Percentiles rank a stretch among this genome's conserved stretches.
phyloP scores from a whole-genome alignment of 2,329 filamentous ascomycete species.

The Neopestalotiopsis sp. region DNA sequence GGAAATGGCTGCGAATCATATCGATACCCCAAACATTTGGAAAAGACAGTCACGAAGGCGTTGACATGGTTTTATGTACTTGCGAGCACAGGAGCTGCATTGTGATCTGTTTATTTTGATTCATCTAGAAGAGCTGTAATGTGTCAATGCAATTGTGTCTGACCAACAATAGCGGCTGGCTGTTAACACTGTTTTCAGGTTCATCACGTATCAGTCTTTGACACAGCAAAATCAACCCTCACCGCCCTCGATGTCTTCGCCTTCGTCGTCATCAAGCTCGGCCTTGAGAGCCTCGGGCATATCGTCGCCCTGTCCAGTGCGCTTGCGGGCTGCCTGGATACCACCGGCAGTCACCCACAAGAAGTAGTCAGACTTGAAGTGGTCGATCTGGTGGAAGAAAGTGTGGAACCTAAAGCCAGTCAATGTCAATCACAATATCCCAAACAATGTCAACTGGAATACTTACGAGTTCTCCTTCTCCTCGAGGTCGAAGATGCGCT shows the following conservation, averaged over 20 bases:
- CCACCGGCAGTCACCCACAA: conserved; percentile 76
- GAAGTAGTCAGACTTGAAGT: conserved; percentile 74
- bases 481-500: conserved; percentile 88
- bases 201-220: too few species aligned
- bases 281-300: conserved; percentile 46
- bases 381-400: conserved; percentile 82
- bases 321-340: conserved; percentile 62
- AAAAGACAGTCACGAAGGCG: not conserved
- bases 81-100: too few species aligned
- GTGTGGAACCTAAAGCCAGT: conserved; percentile 66
- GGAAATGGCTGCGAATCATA: not conserved
- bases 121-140: not conserved
- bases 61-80: not conserved
- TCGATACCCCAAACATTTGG: not conserved
- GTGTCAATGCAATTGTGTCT: not conserved
- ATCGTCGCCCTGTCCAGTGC: conserved; percentile 46
- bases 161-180: not conserved
- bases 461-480: conserved; percentile 85
- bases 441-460: conserved; percentile 6
- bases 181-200: too few species aligned
- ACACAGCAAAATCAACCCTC: conserved; percentile 27
- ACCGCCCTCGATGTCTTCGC: conserved; percentile 44
- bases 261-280: conserved; percentile 57
- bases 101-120: not conserved
- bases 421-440: conserved; percentile 27